A percentile compares a stretch with the other conserved stretches of the same genome.
These are phyloP conservation scores for Peniophora sp. DNA, from an alignment of 1,284 basidiomycete species.

Conservation along the genomic window DNA sequence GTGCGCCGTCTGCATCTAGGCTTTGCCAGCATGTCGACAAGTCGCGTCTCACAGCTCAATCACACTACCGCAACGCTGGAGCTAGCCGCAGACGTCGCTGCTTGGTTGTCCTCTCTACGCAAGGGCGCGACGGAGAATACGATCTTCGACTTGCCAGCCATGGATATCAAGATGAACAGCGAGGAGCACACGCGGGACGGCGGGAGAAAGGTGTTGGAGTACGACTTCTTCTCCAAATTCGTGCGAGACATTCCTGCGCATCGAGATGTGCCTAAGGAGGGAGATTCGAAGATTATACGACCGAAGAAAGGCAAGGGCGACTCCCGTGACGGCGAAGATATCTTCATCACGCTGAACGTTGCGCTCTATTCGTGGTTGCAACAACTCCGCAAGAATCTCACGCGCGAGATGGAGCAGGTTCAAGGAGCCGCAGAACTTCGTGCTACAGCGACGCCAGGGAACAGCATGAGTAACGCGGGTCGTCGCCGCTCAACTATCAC, in stretches of 20 bases:
- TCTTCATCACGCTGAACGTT: constrained; percentile 77
- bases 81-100: constrained; percentile 30
- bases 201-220: constrained; percentile 35
- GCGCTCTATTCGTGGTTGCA: constrained; percentile 76
- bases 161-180: constrained; percentile 72
- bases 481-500: constrained; percentile 17
- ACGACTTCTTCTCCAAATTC: constrained; percentile 71
- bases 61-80: constrained; percentile 34
- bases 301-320: constrained; percentile 30
- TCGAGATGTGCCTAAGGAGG: no score
- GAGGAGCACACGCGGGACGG: constrained; percentile 41
- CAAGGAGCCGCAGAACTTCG: constrained; percentile 46
- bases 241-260: constrained; percentile 20
- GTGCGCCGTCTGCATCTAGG: constrained; percentile 59
- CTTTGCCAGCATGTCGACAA: constrained; percentile 68
- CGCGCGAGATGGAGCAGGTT: constrained; percentile 68
- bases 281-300: no score
- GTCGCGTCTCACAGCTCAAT: constrained; percentile 54
- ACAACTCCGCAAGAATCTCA: constrained; percentile 61
- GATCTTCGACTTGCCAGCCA: constrained; percentile 71
- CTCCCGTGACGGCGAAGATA: constrained; percentile 49
- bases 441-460: constrained; percentile 4
- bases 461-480: constrained; percentile 7
- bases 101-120: constrained; percentile 50
- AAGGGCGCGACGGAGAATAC: constrained; percentile 56